Conservation (phyloP, 2,329 filamentous ascomycete species). For the Penicillium expansum region DNA sequence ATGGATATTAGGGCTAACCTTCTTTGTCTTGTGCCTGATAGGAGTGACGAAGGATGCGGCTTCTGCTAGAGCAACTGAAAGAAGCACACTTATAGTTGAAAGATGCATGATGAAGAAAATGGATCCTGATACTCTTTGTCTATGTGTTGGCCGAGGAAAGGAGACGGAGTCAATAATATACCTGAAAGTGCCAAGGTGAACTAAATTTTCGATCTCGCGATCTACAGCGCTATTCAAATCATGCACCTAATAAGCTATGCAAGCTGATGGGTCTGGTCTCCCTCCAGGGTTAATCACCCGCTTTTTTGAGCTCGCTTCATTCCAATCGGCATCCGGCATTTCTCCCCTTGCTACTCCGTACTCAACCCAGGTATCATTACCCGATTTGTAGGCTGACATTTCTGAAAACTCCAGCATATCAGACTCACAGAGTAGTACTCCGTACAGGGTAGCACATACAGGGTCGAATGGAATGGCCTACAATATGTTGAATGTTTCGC, state of each 20-base stretch:
- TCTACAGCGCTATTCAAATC: not conserved
- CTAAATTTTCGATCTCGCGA: not conserved
- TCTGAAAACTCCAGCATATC: conserved; percentile 27
- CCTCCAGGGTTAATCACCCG: conserved; percentile 31
- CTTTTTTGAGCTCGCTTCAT: conserved; percentile 29
- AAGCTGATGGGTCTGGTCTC: conserved; percentile 5
- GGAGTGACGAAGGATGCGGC: not conserved
- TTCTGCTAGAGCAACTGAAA: not conserved
- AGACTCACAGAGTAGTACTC: conserved; percentile 37
- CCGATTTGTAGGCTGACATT: conserved; percentile 4
- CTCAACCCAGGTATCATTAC: conserved; percentile 13
- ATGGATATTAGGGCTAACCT: not conserved
- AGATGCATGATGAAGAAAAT: not conserved
- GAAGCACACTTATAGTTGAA: not conserved
- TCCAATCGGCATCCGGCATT: conserved; percentile 26
- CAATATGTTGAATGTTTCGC: conserved; percentile 43
- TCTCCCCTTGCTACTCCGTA: conserved; percentile 14
- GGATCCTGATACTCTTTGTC: not conserved
- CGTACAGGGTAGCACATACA: conserved; percentile 4
- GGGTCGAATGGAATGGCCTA: conserved; percentile 39
- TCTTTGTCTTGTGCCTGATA: not conserved
- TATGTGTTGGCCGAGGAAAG: no score
- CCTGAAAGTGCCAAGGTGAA: not conserved
- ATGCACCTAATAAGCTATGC: not conserved
- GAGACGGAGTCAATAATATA: not conserved